Evolutionary conservation across 306 rosid genomes (phyloP), one percentile per base, ranked within the genome.

Genomic region (Aeschynomene evenia): DNA sequence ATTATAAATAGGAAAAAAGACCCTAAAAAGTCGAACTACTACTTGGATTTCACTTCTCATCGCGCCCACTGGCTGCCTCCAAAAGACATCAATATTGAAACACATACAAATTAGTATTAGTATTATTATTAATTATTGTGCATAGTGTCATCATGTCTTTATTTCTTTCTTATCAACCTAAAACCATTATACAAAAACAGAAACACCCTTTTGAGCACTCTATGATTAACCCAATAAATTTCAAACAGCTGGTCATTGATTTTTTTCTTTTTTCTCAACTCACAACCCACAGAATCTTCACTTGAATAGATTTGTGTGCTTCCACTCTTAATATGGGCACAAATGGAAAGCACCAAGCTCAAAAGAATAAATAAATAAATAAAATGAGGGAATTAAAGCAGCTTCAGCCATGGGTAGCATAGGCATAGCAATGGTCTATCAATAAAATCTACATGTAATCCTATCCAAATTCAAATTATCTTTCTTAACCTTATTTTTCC

Each of bases 21-120:
- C 14, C 3, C 3, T 3, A 3, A 34, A 50, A 39, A 73, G 64
- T 59, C 60, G 46, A 63, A 37, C 4, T 72, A 37, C 4, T 72
- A 20, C n/a, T 51, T 72, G 63, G 68, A 51, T 50, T 49, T 49
- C 54, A 51, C 9, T 72, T 49, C 10, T 71, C 48, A 20, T 71
- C 5, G 22, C n/a, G 46, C 31, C 37, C 36, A 20, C 14, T 24
- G 10, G 57, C 57, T 7, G 46, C 76, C 23, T 15, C 14, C 40
- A 49, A 3, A 49, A 16, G 6, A 62, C 70, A 12, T 37, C 77
- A 23, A 49, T 5, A 22, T 34, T 72, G 62, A 49, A 60, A 72
- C n/a, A 15, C 33, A 23, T 6, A n/a, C 19, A 22, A 53, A 26
- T 34, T 23, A 68, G n/a, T n/a, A n/a, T n/a, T n/a, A n/a, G n/a